These are phyloP conservation scores for Chimonanthus praecox DNA, from an alignment of 164 flowering plant species.

Conservation along the genomic window DNA sequence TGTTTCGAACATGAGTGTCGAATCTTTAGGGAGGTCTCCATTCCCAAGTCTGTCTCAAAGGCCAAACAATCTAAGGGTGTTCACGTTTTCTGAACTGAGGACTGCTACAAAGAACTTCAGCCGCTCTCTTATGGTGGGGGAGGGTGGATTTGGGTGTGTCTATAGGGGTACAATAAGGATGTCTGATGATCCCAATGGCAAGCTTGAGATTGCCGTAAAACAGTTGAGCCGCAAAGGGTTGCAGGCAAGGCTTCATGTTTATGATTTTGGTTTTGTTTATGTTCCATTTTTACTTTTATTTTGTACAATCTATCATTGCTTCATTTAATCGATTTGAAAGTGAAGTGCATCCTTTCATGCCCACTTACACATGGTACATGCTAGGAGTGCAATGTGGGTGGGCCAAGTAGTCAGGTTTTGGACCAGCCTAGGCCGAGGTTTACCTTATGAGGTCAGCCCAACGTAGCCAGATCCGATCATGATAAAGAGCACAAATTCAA, in stretches of 20 bases:
- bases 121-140: slow-evolving; percentile 71
- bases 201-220: slow-evolving; percentile 71
- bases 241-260: slow-evolving; percentile 54
- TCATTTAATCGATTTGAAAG: not conserved
- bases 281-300: not conserved
- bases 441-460: too few species aligned
- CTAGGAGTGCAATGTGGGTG: too few species aligned
- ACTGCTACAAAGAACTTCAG: slow-evolving; percentile 70
- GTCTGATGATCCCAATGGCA: slow-evolving; percentile 45
- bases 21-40: slow-evolving; percentile 40
- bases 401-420: too few species aligned
- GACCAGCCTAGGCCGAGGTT: too few species aligned
- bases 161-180: slow-evolving; percentile 62
- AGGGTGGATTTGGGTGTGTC: slow-evolving; percentile 96
- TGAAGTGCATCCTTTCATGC: not conserved
- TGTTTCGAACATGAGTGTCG: slow-evolving; percentile 54
- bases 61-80: slow-evolving; percentile 68
- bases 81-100: slow-evolving; percentile 62
- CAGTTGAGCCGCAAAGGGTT: slow-evolving; percentile 73
- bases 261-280: not conserved
- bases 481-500: too few species aligned
- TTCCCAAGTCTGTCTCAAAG: slow-evolving; percentile 44
- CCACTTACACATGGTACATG: too few species aligned
- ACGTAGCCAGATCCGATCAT: too few species aligned
- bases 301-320: not conserved